Evolutionary conservation across 306 rosid genomes (phyloP), one percentile per base, ranked within the genome.

Genomic region (Oxytropis ochrocephala): DNA sequence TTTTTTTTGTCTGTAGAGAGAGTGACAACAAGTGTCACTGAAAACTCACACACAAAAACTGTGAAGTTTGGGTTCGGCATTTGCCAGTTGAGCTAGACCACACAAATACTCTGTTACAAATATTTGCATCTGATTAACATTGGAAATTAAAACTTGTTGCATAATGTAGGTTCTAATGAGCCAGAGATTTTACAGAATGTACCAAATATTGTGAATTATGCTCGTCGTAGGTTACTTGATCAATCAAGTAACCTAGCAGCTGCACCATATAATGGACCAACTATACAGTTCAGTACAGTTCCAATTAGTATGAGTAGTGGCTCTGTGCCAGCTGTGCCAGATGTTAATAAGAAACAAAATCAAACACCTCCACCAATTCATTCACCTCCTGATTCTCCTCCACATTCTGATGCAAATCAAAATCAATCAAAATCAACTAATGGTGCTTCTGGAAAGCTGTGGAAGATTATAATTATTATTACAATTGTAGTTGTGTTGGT

Each of bases 171-270:
- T 84, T 72, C 73, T 53, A 62, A 75, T 51, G 79, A 66, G 65
- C 54, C 82, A 24, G 74, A 72, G 44, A 61, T 32, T 51, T 27
- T 54, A 13, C 76, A 75, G 17, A 70, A 56, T 65, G 57, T 14
- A 33, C 73, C 72, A 33, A 64, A 64, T 36, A 61, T 71, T 42
- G 51, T 57, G 16, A 67, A 50, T 63, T 71, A 69, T 44, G 74
- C 77, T 12, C 91, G 87, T 32, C 97, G 97, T 44, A 85, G 63
- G 75, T 83, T 95, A 73, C 91, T 87, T 16, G 95, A 72, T 11
- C 82, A 86, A 63, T 75, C 85, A 8, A 83, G 79, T 65, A 95
- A 95, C 85, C 91, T 91, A 6, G 75, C 85, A 11, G 97, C 99
- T 33, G 76, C 69, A 30, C 91, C 97, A 65, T 65, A 73, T 64